Base-by-base conservation (phyloP, 163 green algal species). In the Scenedesmus sp. region DNA sequence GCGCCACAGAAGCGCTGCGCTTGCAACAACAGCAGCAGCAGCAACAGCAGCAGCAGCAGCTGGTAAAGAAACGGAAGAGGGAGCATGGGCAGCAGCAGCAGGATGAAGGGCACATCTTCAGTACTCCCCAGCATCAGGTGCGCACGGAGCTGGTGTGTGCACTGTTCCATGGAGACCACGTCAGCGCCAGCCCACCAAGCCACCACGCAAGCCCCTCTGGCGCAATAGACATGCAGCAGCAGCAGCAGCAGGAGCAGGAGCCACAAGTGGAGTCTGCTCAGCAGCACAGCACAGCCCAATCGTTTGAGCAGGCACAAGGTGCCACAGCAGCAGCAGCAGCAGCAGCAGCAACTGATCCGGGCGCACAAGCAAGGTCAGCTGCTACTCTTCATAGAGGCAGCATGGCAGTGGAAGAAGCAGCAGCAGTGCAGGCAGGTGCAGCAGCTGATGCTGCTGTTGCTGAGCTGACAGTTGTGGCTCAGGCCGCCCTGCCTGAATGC, bases 1-100 rank as follows among this genome's bases (percentile, higher is more conserved):
- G 2, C 57, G 59, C 83, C 10, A n/a, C 83, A 54, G 56, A 7
- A 9, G 0, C 13, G 23, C 34, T 60, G 57, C 8, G 26, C 23
- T 15, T 57, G 59, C n/a, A 88, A 23, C 26, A 76, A 54, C 54
- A 84, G 54, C 86, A 84, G 86, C 86, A 90, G 56, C 87, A 91
- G 73, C 70, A 83, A 20, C 84, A 89, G 84, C 20, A 89, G 84
- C 56, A 89, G 57, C 12, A 60, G 84, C 84, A 77, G 84, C 62
- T 46, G 13, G 15, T 5, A 55, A 23, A 62, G 52, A 85, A 85
- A 57, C 77, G 46, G n/a, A 56, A 85, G 84, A 59, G 60, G n/a
- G 13, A 56, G n/a, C 56, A 89, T 46, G 34, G 34, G 26, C 85
- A 83, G 66, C 85, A 70, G n/a, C 85, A 54, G 34, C 18, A 55